phyloP scores from a whole-genome alignment of 352 stramenopile genomes.

The Phytophthora multivora region DNA sequence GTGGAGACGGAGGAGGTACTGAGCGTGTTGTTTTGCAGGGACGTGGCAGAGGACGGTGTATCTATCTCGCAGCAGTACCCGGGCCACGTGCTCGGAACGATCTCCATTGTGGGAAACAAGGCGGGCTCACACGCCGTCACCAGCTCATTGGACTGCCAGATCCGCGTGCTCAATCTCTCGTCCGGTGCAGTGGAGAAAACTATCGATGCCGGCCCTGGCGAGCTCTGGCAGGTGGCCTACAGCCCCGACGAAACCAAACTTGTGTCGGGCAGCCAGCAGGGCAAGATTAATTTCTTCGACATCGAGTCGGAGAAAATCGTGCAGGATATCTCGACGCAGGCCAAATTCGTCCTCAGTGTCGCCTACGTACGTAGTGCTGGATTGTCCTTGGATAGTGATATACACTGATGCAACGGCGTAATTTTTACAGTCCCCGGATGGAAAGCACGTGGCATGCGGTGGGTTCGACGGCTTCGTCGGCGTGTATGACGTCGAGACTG shows the following conservation, averaged over 20 bases:
- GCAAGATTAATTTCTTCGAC: constrained; percentile 90
- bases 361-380: constrained; percentile 58
- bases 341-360: constrained; percentile 82
- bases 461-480: constrained; percentile 84
- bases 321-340: constrained; percentile 70
- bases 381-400: neutral
- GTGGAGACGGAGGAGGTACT: neutral
- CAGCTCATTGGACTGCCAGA: constrained; percentile 85
- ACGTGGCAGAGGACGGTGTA: constrained; percentile 70
- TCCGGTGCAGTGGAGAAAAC: constrained; percentile 79
- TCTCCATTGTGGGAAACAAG: constrained; percentile 86
- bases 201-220: constrained; percentile 84
- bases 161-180: constrained; percentile 79
- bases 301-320: constrained; percentile 79
- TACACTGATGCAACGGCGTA: constrained; percentile 2
- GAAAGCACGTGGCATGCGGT: constrained; percentile 83
- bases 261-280: constrained; percentile 81
- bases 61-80: constrained; percentile 84
- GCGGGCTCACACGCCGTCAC: constrained; percentile 74
- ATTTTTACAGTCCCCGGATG: constrained; percentile 65
- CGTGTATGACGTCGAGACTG: constrained; percentile 86
- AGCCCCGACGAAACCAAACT: constrained; percentile 83
- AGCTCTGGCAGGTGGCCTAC: constrained; percentile 90
- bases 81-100: constrained; percentile 84
- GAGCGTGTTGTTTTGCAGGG: constrained; percentile 35